A percentile compares a stretch with the other conserved stretches of the same genome.
These are phyloP conservation scores for Phaseolus coccineus DNA, from an alignment of 331 rosid genomes.

Conservation along the genomic window DNA sequence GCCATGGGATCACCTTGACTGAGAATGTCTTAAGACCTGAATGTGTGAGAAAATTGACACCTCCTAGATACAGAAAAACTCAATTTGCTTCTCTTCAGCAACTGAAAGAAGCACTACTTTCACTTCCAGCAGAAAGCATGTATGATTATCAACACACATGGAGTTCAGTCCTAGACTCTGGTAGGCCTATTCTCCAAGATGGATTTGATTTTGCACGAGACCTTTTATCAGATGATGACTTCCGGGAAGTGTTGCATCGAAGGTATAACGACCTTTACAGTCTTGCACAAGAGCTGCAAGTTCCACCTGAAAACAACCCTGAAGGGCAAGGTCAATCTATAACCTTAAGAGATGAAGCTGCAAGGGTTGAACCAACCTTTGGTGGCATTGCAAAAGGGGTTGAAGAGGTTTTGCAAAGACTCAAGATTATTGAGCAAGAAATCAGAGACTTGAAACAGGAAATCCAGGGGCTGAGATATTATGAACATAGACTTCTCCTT, in stretches of 20 bases:
- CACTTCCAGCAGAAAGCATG: constrained; percentile 94
- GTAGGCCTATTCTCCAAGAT: constrained; percentile 62
- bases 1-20: constrained; percentile 78
- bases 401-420: constrained; percentile 83
- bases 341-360: constrained; percentile 57
- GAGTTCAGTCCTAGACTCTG: constrained; percentile 69
- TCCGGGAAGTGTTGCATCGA: constrained; percentile 86
- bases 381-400: constrained; percentile 97
- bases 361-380: constrained; percentile 70
- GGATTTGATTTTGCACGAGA: constrained; percentile 89
- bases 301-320: constrained; percentile 66
- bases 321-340: constrained; percentile 62
- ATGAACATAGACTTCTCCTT: constrained; percentile 82
- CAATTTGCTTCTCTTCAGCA: constrained; percentile 72
- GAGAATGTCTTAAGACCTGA: constrained; percentile 86
- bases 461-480: constrained; percentile 91
- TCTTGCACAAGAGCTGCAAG: constrained; percentile 93
- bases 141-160: constrained; percentile 97
- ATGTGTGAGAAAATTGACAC: constrained; percentile 78
- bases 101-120: constrained; percentile 82
- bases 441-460: constrained; percentile 95
- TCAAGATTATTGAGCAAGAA: constrained; percentile 95
- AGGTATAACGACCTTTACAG: constrained; percentile 84
- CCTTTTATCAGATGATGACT: constrained; percentile 88
- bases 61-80: constrained; percentile 78